Percentiles rank a stretch among this genome's conserved stretches.
These are phyloP conservation scores for Stenocarpella maydis DNA, from an alignment of 2,329 filamentous ascomycete species.

Conservation along the genomic window DNA sequence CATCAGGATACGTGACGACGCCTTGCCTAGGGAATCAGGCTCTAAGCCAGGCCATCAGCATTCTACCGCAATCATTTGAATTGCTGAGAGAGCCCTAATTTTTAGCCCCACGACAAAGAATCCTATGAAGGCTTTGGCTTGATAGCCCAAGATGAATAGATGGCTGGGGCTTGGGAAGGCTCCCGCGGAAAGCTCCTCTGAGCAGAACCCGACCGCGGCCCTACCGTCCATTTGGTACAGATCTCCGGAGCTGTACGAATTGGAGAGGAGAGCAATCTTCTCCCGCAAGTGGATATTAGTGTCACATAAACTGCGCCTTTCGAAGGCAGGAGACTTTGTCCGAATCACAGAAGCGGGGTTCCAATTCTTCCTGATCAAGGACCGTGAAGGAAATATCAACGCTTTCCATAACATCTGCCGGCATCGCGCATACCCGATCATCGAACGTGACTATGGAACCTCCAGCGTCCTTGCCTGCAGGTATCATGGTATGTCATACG, in stretches of 20 bases:
- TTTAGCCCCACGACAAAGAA: no score
- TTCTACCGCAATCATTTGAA: no score
- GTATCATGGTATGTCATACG: conserved; percentile 23
- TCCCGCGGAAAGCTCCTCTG: no score
- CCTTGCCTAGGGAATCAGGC: no score
- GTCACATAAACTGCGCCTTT: conserved; percentile 46
- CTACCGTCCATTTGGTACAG: conserved; percentile 47
- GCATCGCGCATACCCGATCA: conserved; percentile 52
- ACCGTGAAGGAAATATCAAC: conserved; percentile 45
- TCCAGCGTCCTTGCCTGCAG: conserved; percentile 51
- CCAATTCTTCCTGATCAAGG: conserved; percentile 49
- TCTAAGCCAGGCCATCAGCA: no score
- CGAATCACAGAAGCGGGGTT: conserved; percentile 45
- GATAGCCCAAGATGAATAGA: no score
- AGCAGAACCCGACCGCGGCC: background rate
- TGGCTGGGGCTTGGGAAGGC: no score
- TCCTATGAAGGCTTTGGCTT: no score
- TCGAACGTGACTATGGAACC: conserved; percentile 46
- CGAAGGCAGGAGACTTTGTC: conserved; percentile 48
- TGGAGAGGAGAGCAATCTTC: conserved; percentile 55
- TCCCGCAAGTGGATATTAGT: conserved; percentile 49
- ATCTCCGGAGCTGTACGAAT: conserved; percentile 50
- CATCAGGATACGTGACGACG: no score
- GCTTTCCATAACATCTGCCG: conserved; percentile 55
- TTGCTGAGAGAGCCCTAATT: no score